Evolutionary conservation across 768 basidiomycete species (phyloP).

Genomic region (Phylloporus arenicola): DNA sequence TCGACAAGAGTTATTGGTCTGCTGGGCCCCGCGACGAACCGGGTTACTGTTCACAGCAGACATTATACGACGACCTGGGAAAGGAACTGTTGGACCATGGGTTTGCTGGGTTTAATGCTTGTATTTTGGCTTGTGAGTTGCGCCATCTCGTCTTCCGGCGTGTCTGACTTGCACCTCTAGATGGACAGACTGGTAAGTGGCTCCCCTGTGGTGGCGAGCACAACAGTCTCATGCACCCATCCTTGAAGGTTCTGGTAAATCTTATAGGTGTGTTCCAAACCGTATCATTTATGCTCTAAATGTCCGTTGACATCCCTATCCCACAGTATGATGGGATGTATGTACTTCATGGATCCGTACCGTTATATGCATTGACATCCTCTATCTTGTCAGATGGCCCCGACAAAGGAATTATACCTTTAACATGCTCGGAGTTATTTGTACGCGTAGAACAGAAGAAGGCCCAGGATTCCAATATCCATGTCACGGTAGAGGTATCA

Average conservation of each 20-base stretch:
- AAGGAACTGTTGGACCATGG: conserved; percentile 93
- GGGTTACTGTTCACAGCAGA: conserved; percentile 89
- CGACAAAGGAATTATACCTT: conserved; percentile 97
- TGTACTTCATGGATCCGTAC: conserved; percentile 32
- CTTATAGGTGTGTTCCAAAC: conserved; percentile 64
- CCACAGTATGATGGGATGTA: conserved; percentile 91
- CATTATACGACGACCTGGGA: conserved; percentile 89
- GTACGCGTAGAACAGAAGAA: conserved; percentile 67
- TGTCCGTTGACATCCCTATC: conserved; percentile 6
- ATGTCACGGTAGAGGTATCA: conserved; percentile 94
- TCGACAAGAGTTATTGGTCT: conserved; percentile 98
- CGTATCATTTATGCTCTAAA: neutral
- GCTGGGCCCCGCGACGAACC: conserved; percentile 87
- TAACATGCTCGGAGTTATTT: conserved; percentile 92
- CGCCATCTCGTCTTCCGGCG: conserved; percentile 2
- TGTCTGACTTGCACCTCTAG: conserved; percentile 21
- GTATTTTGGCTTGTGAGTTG: conserved; percentile 94
- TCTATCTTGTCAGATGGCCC: conserved; percentile 59
- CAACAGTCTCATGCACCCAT: conserved; percentile 3
- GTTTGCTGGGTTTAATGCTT: conserved; percentile 95
- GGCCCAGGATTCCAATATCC: conserved; percentile 58
- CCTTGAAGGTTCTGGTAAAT: conserved; percentile 77
- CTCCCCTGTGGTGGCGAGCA: conserved; percentile 1
- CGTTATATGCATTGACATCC: conserved; percentile 2
- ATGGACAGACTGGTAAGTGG: conserved; percentile 80